Evolutionary conservation across 768 basidiomycete genomes (phyloP).

Genomic region (Phaeotremella fagi): DNA sequence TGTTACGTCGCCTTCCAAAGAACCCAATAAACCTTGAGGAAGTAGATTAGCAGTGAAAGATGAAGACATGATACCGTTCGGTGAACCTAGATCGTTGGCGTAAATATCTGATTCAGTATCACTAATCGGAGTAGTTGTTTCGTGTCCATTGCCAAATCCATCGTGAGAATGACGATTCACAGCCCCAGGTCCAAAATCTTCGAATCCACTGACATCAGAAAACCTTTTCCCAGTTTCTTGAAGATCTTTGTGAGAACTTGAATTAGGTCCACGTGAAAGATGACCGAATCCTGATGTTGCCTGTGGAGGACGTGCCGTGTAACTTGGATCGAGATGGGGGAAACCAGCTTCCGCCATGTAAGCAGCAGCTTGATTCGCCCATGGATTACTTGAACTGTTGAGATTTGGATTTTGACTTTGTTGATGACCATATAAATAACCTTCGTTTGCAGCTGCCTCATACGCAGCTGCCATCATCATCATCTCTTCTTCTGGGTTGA

Average conservation of each 20-base stretch:
- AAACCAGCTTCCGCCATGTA: conserved; percentile 47
- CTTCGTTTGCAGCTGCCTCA: conserved; percentile 39
- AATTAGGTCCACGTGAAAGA: conserved; percentile 10
- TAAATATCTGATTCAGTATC: conserved; percentile 38
- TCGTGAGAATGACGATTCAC: not conserved
- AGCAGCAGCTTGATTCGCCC: conserved; percentile 44
- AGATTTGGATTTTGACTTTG: not conserved
- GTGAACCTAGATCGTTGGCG: conserved; percentile 47
- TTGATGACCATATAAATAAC: conserved; percentile 24
- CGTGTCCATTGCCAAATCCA: not conserved
- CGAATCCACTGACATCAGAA: conserved; percentile 44
- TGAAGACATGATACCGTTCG: conserved; percentile 44
- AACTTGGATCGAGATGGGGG: conserved; percentile 34
- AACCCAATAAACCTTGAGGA: conserved; percentile 47
- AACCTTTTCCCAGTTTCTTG: conserved; percentile 5
- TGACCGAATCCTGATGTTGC: conserved; percentile 23
- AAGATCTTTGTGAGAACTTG: conserved; percentile 11
- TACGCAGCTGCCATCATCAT: conserved; percentile 46
- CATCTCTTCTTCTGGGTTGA: conserved; percentile 43
- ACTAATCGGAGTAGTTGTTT: conserved; percentile 16
- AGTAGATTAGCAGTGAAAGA: conserved; percentile 48
- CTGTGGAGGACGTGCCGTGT: conserved; percentile 22
- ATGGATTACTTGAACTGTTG: conserved; percentile 18
- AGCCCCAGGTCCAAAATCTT: conserved; percentile 46
- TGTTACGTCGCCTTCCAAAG: conserved; percentile 44